Base-by-base conservation (phyloP, 169 alveolate genomes). In the Theileria luwenshuni region DNA sequence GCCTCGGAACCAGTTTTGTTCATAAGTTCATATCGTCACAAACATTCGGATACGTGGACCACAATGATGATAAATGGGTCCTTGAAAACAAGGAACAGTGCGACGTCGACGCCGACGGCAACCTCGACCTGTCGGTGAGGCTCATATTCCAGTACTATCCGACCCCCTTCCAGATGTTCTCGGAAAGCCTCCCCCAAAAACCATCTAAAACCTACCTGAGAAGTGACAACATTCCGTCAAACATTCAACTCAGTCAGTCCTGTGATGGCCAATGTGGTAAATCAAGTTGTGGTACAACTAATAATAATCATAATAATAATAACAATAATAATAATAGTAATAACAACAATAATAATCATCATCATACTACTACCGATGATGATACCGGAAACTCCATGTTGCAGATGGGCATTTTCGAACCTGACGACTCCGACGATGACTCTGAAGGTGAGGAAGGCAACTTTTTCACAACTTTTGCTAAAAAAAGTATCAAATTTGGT, bases 71-170 rank as follows among this genome's bases (percentile, higher is more conserved):
- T 19, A 47, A 42, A 6, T 68, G 62, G 47, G 2, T 77, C 3
- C 25, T 33, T 21, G 35, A 72, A 33, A 32, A 65, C 21, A 38
- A 30, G 27, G n/a, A 61, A 3, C 56, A 52, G n/a, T 81, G 89
- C 28, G 28, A 33, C 17, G 48, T 74, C 8, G 76, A 72, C 56
- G n/a, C 25, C 19, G 74, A 72, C 0, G 83, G 89, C 10, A 45
- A 23, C 49, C 17, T 74, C 15, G 81, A 65, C 15, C 27, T 74
- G 6, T 30, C 70, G 13, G 68, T 81, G 35, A 65, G 85, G n/a
- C 52, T 81, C 6, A 43, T 74, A 32, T n/a, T 81, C 35, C 89
- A 81, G 49, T 81, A 83, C 79, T 81, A 74, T 48, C 62, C 30
- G 58, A 45, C 30, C 12, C 89, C 84, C 13, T 54, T 62, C 8